Evolutionary conservation across 345 rosid genomes (phyloP), one percentile per base, ranked within the genome.

Genomic region (Hibiscus trionum): DNA sequence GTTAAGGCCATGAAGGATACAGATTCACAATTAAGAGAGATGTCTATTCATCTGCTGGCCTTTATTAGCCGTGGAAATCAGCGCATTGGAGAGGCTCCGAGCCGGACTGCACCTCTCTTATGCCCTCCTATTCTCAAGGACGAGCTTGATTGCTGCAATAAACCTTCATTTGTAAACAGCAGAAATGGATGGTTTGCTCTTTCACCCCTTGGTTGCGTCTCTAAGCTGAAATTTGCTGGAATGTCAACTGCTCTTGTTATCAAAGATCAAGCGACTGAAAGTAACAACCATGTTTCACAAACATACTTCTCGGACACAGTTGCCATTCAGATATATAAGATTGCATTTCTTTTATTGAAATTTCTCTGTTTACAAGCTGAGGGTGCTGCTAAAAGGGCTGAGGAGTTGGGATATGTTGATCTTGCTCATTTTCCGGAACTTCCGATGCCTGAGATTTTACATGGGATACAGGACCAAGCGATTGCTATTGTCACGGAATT

Each of bases 401-500:
- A 88, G 73, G 97, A 90, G 73, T 84, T 90, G 79, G 97, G 91
- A 56, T 90, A 85, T 81, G 82, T 92, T 6, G 97, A 90, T 86
- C 89, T 92, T 79, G 86, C 93, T 75, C 86, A 83, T 80, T 85
- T 92, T 80, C 97, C 97, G 0, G 99, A 92, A 88, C 94, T 95
- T 66, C 97, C 99, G 37, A 89, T 92, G 93, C 97, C 93, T 5
- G 93, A 92, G 79, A 92, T 95, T 67, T 84, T 92, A 64, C 99
- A 90, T 61, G 97, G 93, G 42, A 71, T 92, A 73, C 97, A 95
- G 98, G 99, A 95, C 78, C 93, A 95, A 81, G 88, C 91, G 14
- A 81, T 76, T 7, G 79, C 84, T 27, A 78, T 92, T 61, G 87
- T 89, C 3, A 67, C 80, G 11, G 97, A 92, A 82, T 78, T 88